A percentile compares a stretch with the other conserved stretches of the same genome.
These are phyloP conservation scores for Thozetella sp. DNA, from an alignment of 495 filamentous ascomycete genomes.

Conservation along the genomic window DNA sequence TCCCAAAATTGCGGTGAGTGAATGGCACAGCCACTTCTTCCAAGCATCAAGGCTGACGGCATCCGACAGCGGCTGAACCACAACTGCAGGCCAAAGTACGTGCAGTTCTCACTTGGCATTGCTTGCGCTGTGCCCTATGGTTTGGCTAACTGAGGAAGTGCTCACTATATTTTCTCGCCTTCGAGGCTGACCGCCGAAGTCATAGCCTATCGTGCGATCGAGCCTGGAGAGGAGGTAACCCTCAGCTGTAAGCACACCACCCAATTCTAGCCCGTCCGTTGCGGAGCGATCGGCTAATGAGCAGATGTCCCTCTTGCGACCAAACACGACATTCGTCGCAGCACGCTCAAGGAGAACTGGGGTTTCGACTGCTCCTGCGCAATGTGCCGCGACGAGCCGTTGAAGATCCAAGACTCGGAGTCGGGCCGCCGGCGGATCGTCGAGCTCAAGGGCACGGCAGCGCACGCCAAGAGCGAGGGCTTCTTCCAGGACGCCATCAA, in stretches of 20 bases:
- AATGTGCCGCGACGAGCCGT: constrained; percentile 31
- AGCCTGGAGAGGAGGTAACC: constrained; percentile 37
- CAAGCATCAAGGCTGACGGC: constrained; percentile 3
- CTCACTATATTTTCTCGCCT: constrained; percentile 35
- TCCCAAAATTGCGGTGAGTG: constrained; percentile 32
- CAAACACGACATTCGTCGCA: constrained; percentile 18
- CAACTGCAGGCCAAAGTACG: constrained; percentile 42
- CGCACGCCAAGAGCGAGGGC: constrained; percentile 24
- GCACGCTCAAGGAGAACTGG: constrained; percentile 31
- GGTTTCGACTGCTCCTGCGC: constrained; percentile 40
- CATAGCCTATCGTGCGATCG: constrained; percentile 35
- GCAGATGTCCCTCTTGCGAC: constrained; percentile 33
- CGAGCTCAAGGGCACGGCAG: constrained; percentile 25
- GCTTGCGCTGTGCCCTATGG: no score
- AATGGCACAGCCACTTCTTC: neutral
- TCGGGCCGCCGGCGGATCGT: constrained; percentile 28
- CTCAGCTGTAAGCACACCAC: constrained; percentile 38
- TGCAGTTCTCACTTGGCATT: constrained; percentile 9
- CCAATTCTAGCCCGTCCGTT: neutral
- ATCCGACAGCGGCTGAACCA: constrained; percentile 39
- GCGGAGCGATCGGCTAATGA: neutral
- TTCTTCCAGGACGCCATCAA: constrained; percentile 35
- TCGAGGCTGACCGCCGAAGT: constrained; percentile 32
- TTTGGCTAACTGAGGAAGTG: constrained; percentile 14
- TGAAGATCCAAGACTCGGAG: constrained; percentile 34